Percentiles rank a stretch among this genome's conserved stretches.
Evolutionary conservation across 2,329 filamentous ascomycete genomes (phyloP).

Genomic region (Microdochium bolleyi): DNA sequence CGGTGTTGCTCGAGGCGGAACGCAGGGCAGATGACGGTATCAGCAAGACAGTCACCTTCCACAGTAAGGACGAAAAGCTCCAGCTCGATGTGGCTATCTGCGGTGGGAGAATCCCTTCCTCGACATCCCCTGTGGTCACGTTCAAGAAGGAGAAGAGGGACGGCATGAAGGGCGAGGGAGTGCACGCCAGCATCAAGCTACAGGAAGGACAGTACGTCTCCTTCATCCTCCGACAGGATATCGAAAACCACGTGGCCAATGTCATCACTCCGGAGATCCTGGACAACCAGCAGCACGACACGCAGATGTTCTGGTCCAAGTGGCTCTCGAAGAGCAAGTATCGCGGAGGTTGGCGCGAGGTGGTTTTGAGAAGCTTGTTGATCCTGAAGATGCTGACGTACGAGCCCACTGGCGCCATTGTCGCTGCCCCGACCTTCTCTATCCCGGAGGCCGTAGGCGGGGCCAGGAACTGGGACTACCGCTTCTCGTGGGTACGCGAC

Average conservation of each 20-base stretch:
- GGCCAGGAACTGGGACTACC: constrained; percentile 59
- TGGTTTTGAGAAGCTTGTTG: constrained; percentile 63
- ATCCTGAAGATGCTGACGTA: constrained; percentile 71
- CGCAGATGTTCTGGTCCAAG: constrained; percentile 63
- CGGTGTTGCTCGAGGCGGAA: constrained; percentile 40
- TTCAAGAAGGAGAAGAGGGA: constrained; percentile 46
- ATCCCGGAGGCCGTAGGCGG: constrained; percentile 69
- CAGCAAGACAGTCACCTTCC: constrained; percentile 58
- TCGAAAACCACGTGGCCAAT: constrained; percentile 46
- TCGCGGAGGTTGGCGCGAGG: constrained; percentile 64
- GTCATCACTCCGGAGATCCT: constrained; percentile 51
- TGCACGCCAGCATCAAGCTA: constrained; percentile 51
- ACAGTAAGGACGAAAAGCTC: constrained; percentile 48
- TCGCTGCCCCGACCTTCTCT: constrained; percentile 70
- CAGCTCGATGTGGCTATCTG: constrained; percentile 64
- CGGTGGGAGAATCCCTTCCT: constrained; percentile 37
- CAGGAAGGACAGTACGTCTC: constrained; percentile 61
- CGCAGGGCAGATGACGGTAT: constrained; percentile 27
- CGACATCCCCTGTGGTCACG: constrained; percentile 40
- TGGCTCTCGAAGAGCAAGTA: constrained; percentile 68
- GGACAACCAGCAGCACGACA: constrained; percentile 58
- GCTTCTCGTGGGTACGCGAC: constrained; percentile 74
- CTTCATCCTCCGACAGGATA: constrained; percentile 59
- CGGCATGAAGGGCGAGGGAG: constrained; percentile 51
- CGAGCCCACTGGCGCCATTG: constrained; percentile 70